These are phyloP conservation scores for Afroboletus lepidellus DNA, from an alignment of 1,284 basidiomycete genomes.

Conservation along the genomic window DNA sequence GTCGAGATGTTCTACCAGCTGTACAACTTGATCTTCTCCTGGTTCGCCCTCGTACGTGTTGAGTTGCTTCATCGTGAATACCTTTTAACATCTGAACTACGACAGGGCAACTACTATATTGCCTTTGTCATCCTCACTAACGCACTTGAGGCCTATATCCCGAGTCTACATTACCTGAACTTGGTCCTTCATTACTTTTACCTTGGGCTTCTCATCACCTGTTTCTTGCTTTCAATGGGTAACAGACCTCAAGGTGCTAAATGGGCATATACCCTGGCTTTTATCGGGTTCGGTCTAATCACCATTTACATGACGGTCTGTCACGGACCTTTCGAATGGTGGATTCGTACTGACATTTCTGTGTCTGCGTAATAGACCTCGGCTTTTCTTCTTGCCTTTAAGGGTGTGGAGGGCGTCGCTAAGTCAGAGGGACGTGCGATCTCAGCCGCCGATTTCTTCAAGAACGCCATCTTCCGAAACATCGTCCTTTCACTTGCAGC, in stretches of 20 bases:
- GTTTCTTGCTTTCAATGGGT: constrained; percentile 88
- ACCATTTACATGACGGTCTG: constrained; percentile 91
- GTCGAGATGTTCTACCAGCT: constrained; percentile 91
- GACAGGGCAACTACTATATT: constrained; percentile 86
- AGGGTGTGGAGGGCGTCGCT: constrained; percentile 66
- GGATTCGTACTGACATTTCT: background rate
- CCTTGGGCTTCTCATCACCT: constrained; percentile 82
- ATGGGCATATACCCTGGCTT: constrained; percentile 77
- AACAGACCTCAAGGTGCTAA: constrained; percentile 91
- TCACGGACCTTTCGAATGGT: constrained; percentile 7
- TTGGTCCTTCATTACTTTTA: constrained; percentile 84
- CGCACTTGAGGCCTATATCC: constrained; percentile 67
- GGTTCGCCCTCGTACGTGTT: constrained; percentile 77
- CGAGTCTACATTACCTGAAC: constrained; percentile 70
- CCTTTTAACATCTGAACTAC: background rate
- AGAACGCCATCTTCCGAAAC: constrained; percentile 79
- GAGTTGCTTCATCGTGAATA: background rate
- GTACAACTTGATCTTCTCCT: constrained; percentile 88
- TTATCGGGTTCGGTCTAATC: constrained; percentile 84
- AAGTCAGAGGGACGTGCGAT: constrained; percentile 46
- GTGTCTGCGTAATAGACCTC: constrained; percentile 49
- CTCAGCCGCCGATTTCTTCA: constrained; percentile 57
- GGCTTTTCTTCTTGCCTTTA: constrained; percentile 78
- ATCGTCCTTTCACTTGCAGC: constrained; percentile 85
- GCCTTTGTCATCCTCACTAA: constrained; percentile 78